These are phyloP conservation scores for Podaxis mareebaensis DNA, from an alignment of 768 basidiomycete species.

Conservation along the genomic window DNA sequence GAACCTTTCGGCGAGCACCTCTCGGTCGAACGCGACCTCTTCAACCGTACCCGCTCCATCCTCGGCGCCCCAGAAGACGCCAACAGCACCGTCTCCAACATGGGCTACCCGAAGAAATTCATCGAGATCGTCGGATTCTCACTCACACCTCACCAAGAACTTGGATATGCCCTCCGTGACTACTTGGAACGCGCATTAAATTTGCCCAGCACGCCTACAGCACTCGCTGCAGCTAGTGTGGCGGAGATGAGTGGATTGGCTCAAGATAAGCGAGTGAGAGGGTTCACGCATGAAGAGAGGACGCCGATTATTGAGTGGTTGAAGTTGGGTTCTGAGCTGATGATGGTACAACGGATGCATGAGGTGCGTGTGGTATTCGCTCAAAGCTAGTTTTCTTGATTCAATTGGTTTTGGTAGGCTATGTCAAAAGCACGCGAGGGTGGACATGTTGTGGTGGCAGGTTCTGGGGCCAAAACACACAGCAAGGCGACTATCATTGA, in stretches of 20 bases:
- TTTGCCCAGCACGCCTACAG: slow-evolving; percentile 21
- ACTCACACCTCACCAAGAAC: slow-evolving; percentile 20
- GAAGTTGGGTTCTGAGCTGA: slow-evolving; percentile 30
- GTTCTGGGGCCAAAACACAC: background rate
- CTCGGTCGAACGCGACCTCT: background rate
- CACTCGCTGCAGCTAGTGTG: slow-evolving; percentile 21
- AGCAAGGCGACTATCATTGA: background rate
- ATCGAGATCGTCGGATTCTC: slow-evolving; percentile 19
- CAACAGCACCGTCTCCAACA: slow-evolving; percentile 7
- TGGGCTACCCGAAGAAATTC: slow-evolving; percentile 16
- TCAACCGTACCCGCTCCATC: background rate
- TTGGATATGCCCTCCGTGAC: slow-evolving; percentile 15
- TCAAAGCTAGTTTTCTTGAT: background rate
- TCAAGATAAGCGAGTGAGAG: slow-evolving; percentile 42
- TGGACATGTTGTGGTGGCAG: slow-evolving; percentile 12
- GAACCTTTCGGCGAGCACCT: slow-evolving; percentile 8
- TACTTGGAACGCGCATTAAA: slow-evolving; percentile 23
- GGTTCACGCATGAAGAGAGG: slow-evolving; percentile 39
- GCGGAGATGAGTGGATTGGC: slow-evolving; percentile 17
- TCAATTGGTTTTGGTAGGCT: slow-evolving; percentile 6
- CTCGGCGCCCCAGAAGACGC: background rate
- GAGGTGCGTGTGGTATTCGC: slow-evolving; percentile 21
- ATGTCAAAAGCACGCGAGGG: slow-evolving; percentile 15
- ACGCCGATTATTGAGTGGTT: slow-evolving; percentile 37
- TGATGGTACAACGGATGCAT: slow-evolving; percentile 24